A percentile compares a stretch with the other conserved stretches of the same genome.
Conservation (phyloP, 768 basidiomycete species). For the Suillus lakei region DNA sequence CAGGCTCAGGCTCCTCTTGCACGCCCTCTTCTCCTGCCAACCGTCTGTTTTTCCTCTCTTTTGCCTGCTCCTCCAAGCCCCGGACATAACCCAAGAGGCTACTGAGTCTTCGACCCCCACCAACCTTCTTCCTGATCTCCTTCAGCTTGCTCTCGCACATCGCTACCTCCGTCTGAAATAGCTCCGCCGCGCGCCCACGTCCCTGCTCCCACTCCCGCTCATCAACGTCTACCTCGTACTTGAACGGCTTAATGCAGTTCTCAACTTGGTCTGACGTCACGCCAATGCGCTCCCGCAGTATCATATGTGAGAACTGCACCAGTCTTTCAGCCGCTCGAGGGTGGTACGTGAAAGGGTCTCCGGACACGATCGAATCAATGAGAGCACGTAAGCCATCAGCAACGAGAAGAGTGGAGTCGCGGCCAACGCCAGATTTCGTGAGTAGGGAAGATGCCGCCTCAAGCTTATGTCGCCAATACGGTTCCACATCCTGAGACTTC, state of each 20-base stretch:
- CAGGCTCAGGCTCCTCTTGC: constrained; percentile 52
- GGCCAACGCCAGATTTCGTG: constrained; percentile 94
- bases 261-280: constrained; percentile 98
- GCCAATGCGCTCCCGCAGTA: constrained; percentile 90
- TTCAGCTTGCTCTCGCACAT: constrained; percentile 88
- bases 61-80: constrained; percentile 77
- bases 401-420: constrained; percentile 92
- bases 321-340: constrained; percentile 89
- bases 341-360: constrained; percentile 92
- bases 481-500: constrained; percentile 76
- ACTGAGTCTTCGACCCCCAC: constrained; percentile 80
- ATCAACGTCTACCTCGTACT: constrained; percentile 97
- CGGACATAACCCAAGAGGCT: constrained; percentile 82
- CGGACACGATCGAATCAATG: constrained; percentile 86
- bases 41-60: constrained; percentile 59
- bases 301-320: constrained; percentile 89
- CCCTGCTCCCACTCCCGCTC: constrained; percentile 91
- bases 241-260: constrained; percentile 99
- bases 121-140: constrained; percentile 88
- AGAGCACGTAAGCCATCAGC: constrained; percentile 90
- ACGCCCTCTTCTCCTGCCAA: constrained; percentile 46
- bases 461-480: constrained; percentile 96
- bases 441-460: constrained; percentile 91
- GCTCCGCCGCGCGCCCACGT: constrained; percentile 68
- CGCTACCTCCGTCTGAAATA: constrained; percentile 82